phyloP scores from a whole-genome alignment of 208 protist genomes.

The Leishmania braziliensis region DNA sequence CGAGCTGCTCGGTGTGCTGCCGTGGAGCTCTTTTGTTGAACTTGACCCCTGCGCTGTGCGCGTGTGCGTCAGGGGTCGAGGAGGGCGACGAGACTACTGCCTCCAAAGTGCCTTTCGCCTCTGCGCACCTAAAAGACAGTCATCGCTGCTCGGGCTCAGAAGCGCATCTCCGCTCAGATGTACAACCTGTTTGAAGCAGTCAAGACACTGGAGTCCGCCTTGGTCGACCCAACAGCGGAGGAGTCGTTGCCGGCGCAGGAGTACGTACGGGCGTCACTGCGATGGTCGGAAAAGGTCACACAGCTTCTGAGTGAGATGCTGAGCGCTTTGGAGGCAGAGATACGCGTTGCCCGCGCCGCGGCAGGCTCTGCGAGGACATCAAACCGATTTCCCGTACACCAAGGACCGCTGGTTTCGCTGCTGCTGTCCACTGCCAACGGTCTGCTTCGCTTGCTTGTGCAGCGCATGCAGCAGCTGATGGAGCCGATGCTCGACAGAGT shows the following conservation, averaged over 20 bases:
- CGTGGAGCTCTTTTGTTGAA: slow-evolving; percentile 19
- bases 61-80: background rate
- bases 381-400: background rate
- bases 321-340: background rate
- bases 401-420: background rate
- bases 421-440: slow-evolving; percentile 22
- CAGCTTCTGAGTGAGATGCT: slow-evolving; percentile 16
- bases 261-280: slow-evolving; percentile 26
- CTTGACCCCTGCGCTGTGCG: slow-evolving; percentile 3
- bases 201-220: background rate
- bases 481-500: slow-evolving; percentile 25
- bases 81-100: background rate
- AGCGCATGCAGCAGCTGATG: slow-evolving; percentile 31
- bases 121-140: background rate
- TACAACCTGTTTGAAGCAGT: background rate
- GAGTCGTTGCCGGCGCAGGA: slow-evolving; percentile 21
- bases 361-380: background rate
- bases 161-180: slow-evolving; percentile 1
- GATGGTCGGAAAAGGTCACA: slow-evolving; percentile 9
- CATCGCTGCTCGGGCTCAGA: background rate
- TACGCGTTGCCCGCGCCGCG: background rate
- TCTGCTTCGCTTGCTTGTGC: slow-evolving; percentile 23
- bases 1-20: slow-evolving; percentile 24
- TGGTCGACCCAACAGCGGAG: slow-evolving; percentile 18
- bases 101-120: background rate